Evolutionary conservation across 495 filamentous ascomycete species (phyloP).

Genomic region (Hypomontagnella submonticulosa): DNA sequence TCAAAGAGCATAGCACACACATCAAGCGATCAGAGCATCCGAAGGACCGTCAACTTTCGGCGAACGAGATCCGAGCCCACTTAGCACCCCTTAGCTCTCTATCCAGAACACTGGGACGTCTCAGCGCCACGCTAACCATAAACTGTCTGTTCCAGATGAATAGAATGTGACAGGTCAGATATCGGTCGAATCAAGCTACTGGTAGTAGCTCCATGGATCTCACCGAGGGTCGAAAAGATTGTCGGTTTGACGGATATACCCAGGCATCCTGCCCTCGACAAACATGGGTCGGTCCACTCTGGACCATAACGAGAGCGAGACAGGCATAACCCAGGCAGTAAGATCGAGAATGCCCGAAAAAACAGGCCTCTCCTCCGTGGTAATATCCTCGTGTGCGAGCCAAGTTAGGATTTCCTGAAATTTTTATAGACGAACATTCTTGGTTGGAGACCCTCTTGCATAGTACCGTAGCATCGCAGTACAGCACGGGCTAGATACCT

Average conservation of each 20-base stretch:
- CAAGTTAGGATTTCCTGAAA: slow-evolving; percentile 20
- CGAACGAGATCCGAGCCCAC: slow-evolving; percentile 39
- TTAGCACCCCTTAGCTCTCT: slow-evolving; percentile 40
- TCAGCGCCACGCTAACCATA: slow-evolving; percentile 38
- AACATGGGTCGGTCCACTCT: slow-evolving; percentile 28
- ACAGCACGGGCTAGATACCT: slow-evolving; percentile 23
- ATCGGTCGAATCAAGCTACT: slow-evolving; percentile 28
- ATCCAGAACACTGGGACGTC: slow-evolving; percentile 44
- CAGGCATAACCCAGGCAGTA: slow-evolving; percentile 21
- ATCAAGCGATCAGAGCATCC: slow-evolving; percentile 16
- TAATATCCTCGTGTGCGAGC: slow-evolving; percentile 22
- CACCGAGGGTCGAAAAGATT: slow-evolving; percentile 33
- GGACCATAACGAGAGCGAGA: slow-evolving; percentile 11
- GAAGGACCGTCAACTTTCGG: slow-evolving; percentile 19
- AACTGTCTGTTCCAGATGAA: slow-evolving; percentile 28
- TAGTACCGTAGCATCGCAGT: slow-evolving; percentile 30
- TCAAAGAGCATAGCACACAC: slow-evolving; percentile 3
- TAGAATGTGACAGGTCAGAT: slow-evolving; percentile 40
- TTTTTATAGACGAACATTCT: slow-evolving; percentile 9
- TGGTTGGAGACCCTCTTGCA: slow-evolving; percentile 12
- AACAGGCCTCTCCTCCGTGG: slow-evolving; percentile 22
- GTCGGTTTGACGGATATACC: slow-evolving; percentile 32
- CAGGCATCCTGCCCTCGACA: slow-evolving; percentile 16
- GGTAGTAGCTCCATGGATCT: slow-evolving; percentile 28
- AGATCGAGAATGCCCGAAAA: slow-evolving; percentile 37